These are phyloP conservation scores for Pseudovirgaria hyperparasitica DNA, from an alignment of 2,329 filamentous ascomycete species.

Conservation along the genomic window DNA sequence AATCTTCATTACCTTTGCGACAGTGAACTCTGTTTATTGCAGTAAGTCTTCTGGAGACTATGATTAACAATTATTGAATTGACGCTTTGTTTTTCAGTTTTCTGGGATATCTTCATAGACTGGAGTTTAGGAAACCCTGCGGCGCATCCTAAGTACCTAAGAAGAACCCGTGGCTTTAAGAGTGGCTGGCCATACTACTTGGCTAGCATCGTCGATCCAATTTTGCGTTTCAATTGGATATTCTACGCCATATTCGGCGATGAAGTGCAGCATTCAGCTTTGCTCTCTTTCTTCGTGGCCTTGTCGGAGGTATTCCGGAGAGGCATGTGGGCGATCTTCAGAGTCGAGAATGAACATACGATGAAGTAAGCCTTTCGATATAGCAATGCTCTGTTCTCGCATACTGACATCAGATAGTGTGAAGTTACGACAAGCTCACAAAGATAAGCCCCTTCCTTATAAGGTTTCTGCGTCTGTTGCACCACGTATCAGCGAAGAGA, in stretches of 20 bases:
- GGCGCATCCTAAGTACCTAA: slow-evolving; percentile 46
- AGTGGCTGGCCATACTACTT: slow-evolving; percentile 70
- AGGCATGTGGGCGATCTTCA: slow-evolving; percentile 83
- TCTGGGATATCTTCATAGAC: slow-evolving; percentile 96
- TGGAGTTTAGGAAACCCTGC: slow-evolving; percentile 80
- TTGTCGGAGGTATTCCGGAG: slow-evolving; percentile 72
- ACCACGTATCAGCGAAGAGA: slow-evolving; percentile 2
- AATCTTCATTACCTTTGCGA: slow-evolving; percentile 67
- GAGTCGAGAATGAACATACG: slow-evolving; percentile 96
- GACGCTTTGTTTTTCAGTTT: slow-evolving; percentile 30
- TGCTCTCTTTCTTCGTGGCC: slow-evolving; percentile 67
- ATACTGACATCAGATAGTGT: no score
- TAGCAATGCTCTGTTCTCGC: background rate
- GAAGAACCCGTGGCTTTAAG: slow-evolving; percentile 71
- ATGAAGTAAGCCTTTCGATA: slow-evolving; percentile 42
- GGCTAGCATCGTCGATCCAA: slow-evolving; percentile 70
- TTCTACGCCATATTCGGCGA: slow-evolving; percentile 78
- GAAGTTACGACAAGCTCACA: slow-evolving; percentile 1
- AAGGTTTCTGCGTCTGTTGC: slow-evolving; percentile 7
- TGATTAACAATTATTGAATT: background rate
- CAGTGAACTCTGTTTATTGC: slow-evolving; percentile 72
- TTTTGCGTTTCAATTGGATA: slow-evolving; percentile 88
- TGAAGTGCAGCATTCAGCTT: slow-evolving; percentile 68
- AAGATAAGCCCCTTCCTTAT: slow-evolving; percentile 64
- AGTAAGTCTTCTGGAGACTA: slow-evolving; percentile 38